Conservation (phyloP, 2,329 filamentous ascomycete species). For the Sporothrix variecibatus region DNA sequence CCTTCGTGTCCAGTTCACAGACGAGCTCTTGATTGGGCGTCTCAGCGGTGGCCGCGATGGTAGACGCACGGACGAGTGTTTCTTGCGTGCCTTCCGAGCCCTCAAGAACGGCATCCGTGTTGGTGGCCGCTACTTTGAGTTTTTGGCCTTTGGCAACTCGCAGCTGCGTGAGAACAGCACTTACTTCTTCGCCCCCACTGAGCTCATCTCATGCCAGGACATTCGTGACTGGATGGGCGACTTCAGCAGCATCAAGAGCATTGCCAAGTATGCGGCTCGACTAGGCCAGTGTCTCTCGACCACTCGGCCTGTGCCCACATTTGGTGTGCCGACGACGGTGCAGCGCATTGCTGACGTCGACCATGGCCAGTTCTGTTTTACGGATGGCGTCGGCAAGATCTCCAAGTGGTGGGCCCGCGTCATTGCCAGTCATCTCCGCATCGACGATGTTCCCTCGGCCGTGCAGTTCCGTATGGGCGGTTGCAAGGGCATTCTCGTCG, state of each 20-base stretch:
- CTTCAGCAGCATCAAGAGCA: slow-evolving; percentile 75
- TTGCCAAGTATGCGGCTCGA: slow-evolving; percentile 88
- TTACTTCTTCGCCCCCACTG: slow-evolving; percentile 83
- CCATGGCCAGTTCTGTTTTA: slow-evolving; percentile 71
- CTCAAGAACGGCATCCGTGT: slow-evolving; percentile 78
- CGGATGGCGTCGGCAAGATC: slow-evolving; percentile 93
- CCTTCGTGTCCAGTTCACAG: slow-evolving; percentile 83
- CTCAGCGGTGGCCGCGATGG: slow-evolving; percentile 58
- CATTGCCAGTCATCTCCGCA: slow-evolving; percentile 68
- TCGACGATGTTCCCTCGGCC: slow-evolving; percentile 70
- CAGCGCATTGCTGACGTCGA: slow-evolving; percentile 69
- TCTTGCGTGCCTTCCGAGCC: slow-evolving; percentile 69
- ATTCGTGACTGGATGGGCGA: slow-evolving; percentile 87
- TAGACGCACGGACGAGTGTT: slow-evolving; percentile 67
- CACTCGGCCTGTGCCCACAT: slow-evolving; percentile 71
- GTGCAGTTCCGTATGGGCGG: slow-evolving; percentile 93
- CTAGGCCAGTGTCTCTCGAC: slow-evolving; percentile 96
- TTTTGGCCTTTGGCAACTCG: slow-evolving; percentile 92
- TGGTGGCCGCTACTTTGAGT: slow-evolving; percentile 80
- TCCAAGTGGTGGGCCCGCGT: slow-evolving; percentile 74
- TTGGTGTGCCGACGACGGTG: slow-evolving; percentile 58
- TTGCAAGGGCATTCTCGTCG: slow-evolving; percentile 82
- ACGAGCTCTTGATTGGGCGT: slow-evolving; percentile 67
- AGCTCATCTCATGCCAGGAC: slow-evolving; percentile 66
- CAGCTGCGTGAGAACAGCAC: slow-evolving; percentile 90